Conservation (phyloP, 768 basidiomycete species). For the Bullera alba region DNA sequence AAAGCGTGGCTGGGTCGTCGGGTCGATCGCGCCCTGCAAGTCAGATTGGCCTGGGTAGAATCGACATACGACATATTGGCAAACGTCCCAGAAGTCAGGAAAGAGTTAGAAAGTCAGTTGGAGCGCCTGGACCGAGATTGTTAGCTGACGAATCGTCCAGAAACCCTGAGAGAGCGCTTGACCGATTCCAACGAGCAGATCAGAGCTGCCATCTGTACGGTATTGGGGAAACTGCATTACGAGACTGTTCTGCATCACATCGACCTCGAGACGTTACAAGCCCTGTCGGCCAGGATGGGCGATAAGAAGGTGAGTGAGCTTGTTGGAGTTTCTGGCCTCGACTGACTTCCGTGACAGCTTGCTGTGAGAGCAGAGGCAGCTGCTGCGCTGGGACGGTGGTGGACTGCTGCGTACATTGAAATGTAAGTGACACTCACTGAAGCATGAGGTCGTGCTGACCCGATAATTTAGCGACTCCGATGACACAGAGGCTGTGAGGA, state of each 20-base stretch:
- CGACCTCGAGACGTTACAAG: conserved; percentile 56
- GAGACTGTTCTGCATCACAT: conserved; percentile 83
- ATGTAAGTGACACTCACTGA: conserved; percentile 57
- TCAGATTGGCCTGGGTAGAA: conserved; percentile 76
- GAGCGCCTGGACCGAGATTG: neutral
- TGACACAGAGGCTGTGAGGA: conserved; percentile 61
- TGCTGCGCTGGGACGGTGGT: conserved; percentile 67
- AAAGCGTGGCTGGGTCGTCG: conserved; percentile 69
- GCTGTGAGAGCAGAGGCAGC: conserved; percentile 59
- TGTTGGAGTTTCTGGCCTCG: neutral
- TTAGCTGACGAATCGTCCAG: conserved; percentile 19
- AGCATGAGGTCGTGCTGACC: neutral
- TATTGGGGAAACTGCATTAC: conserved; percentile 78
- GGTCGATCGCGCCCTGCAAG: conserved; percentile 63
- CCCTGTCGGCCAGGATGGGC: conserved; percentile 62
- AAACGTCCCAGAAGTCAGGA: conserved; percentile 61
- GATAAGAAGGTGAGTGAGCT: conserved; percentile 70
- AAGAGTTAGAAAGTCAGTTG: conserved; percentile 63
- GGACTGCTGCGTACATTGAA: conserved; percentile 73
- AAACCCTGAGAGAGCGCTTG: conserved; percentile 58
- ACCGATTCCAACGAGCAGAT: conserved; percentile 87
- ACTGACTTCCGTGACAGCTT: conserved; percentile 26
- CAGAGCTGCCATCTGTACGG: conserved; percentile 71
- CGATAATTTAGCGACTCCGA: conserved; percentile 62
- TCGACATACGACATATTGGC: conserved; percentile 57